Base-by-base conservation (phyloP, 73 alveolate species). In the Effrenium voratum region DNA sequence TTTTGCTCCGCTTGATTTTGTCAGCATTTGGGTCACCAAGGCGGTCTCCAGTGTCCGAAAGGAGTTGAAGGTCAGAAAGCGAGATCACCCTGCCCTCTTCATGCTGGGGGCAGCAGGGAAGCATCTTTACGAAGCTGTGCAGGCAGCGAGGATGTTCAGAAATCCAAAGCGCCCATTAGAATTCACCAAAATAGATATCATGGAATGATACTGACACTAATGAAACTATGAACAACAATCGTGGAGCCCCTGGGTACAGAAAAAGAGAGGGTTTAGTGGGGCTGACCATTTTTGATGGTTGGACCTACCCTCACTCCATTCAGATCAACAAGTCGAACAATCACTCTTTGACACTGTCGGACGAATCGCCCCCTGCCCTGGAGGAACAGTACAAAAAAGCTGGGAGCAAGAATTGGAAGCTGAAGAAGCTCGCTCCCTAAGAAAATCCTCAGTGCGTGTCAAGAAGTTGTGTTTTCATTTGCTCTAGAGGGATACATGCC, bases 81-180 rank as follows among this genome's bases (percentile, higher is more conserved):
- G 97, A 22, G 97, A 90, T 30, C 97, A 90, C 41, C 97, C 97
- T 30, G 97, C 97, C 2, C 97, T 90, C 75, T 90, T 90, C 97
- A 66, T 90, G 97, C 95, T 90, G 5, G 97, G 97, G n/a, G 97
- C 97, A 4, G 57, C 73, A 50, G 97, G 97, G 55, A 90, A 90
- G 97, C 97, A 90, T 90, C 72, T 90, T 28, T 90, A 90, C 80
- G 97, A 90, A 90, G 97, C 97, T 3, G 97, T 90, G 44, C 97
- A 90, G 97, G 97, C 97, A n/a, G n/a, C n/a, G n/a, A n/a, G n/a
- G n/a, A n/a, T n/a, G n/a, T n/a, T n/a, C n/a, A n/a, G n/a, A n/a
- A n/a, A n/a, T n/a, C n/a, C n/a, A n/a, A n/a, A n/a, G n/a, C n/a
- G n/a, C n/a, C n/a, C n/a, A n/a, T n/a, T n/a, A n/a, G n/a, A n/a